Percentiles rank a stretch among this genome's conserved stretches.
Evolutionary conservation across 78 protist genomes (phyloP).

Genomic region (Guillardia theta): DNA sequence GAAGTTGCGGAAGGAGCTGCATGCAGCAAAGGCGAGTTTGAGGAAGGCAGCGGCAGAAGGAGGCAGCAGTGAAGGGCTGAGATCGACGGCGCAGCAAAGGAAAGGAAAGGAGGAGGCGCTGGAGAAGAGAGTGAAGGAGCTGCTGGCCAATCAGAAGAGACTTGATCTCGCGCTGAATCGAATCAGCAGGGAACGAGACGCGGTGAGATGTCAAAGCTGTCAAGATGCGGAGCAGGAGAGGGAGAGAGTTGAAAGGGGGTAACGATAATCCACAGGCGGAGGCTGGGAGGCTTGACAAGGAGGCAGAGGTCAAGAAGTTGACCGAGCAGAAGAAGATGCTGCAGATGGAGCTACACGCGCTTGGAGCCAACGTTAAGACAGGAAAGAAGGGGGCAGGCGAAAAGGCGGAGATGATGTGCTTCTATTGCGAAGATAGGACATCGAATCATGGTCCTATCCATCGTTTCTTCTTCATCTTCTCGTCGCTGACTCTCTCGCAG

Average conservation of each 20-base stretch:
- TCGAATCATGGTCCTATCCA: too few relatives aligned
- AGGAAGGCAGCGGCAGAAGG: not conserved
- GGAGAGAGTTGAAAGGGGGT: too few relatives aligned
- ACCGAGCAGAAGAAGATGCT: not conserved
- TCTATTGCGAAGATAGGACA: not conserved
- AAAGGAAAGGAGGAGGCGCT: not conserved
- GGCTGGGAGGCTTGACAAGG: not conserved
- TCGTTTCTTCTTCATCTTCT: too few relatives aligned
- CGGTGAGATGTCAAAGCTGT: too few relatives aligned
- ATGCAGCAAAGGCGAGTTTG: not conserved
- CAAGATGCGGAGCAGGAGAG: too few relatives aligned
- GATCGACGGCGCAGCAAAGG: not conserved
- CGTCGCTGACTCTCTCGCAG: too few relatives aligned
- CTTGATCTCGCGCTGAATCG: not conserved
- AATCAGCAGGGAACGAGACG: not conserved
- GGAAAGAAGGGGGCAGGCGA: not conserved
- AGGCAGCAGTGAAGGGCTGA: not conserved
- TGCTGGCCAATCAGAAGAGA: not conserved
- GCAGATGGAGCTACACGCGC: constrained; percentile 28
- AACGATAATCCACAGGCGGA: too few relatives aligned
- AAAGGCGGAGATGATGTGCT: not conserved
- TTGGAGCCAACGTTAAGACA: not conserved
- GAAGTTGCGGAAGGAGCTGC: not conserved
- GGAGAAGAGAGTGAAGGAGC: not conserved
- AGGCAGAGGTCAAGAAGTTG: not conserved